These are phyloP conservation scores for Arthrobotrys sinensis DNA, from an alignment of 2,329 filamentous ascomycete genomes.

Conservation along the genomic window DNA sequence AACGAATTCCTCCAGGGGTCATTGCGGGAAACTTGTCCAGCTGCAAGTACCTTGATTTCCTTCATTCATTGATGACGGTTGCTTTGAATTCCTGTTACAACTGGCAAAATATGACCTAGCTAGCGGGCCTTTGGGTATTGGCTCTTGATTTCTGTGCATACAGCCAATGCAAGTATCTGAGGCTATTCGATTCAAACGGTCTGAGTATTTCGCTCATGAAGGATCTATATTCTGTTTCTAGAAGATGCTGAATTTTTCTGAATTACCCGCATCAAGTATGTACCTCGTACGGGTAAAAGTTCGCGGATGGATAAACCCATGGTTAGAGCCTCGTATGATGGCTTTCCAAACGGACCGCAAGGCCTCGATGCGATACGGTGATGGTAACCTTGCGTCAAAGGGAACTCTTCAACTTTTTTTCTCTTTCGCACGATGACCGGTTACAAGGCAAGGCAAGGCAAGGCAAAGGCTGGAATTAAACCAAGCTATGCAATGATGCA, in stretches of 20 bases:
- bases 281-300: conserved; percentile 50
- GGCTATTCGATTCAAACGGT: conserved; percentile 21
- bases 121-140: conserved; percentile 9
- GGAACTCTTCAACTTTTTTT: conserved; percentile 9
- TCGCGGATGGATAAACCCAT: conserved; percentile 17
- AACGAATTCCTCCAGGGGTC: conserved; percentile 28
- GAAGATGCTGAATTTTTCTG: conserved; percentile 6
- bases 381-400: not conserved
- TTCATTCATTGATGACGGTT: conserved; percentile 2
- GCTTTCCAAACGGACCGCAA: conserved; percentile 8
- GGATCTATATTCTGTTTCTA: not conserved
- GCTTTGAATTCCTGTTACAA: conserved; percentile 24
- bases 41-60: conserved; percentile 2
- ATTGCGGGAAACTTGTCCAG: conserved; percentile 12
- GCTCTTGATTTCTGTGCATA: conserved; percentile 30
- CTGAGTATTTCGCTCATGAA: conserved; percentile 32
- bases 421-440: conserved; percentile 1
- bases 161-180: conserved; percentile 32
- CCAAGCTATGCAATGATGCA: conserved; percentile 38
- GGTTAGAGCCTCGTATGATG: conserved; percentile 28
- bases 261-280: conserved; percentile 38
- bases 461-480: conserved; percentile 1
- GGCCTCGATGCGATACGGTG: conserved; percentile 26
- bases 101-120: conserved; percentile 42
- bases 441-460: conserved; percentile 8